These are phyloP conservation scores for Geranium incanum DNA, from an alignment of 441 rosid species.

Conservation along the genomic window DNA sequence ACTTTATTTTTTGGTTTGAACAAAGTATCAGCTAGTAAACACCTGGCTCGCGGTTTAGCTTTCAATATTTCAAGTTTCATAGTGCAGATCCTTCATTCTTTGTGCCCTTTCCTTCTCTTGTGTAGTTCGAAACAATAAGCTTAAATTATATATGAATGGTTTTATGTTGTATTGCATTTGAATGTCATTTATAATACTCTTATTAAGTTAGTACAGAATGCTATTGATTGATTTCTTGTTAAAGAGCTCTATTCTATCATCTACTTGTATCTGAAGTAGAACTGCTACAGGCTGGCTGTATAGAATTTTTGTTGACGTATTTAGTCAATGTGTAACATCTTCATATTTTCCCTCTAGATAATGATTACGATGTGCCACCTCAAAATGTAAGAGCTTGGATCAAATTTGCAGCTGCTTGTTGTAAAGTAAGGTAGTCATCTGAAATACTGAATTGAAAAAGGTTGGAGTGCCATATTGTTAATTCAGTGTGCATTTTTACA, in stretches of 20 bases:
- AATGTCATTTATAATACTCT: too few relatives aligned
- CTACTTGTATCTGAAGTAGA: not conserved
- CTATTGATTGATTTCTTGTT: too few relatives aligned
- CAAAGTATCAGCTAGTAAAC: not conserved
- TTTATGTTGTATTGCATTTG: too few relatives aligned
- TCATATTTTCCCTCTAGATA: constrained; percentile 40
- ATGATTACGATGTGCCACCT: constrained; percentile 45
- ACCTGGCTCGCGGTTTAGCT: not conserved
- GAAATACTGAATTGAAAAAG: not conserved
- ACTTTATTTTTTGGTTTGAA: not conserved
- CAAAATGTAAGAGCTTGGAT: constrained; percentile 64
- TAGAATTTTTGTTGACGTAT: not conserved
- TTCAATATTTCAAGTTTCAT: not conserved
- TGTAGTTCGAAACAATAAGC: not conserved
- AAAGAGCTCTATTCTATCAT: not conserved
- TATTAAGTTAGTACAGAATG: too few relatives aligned
- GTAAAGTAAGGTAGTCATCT: constrained; percentile 47
- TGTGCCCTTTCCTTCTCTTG: not conserved
- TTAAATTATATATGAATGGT: not conserved
- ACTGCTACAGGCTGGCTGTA: not conserved
- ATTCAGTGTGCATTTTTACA: not conserved
- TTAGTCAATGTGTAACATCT: constrained; percentile 1
- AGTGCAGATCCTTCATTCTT: not conserved
- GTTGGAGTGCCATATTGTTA: not conserved
- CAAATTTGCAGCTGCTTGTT: constrained; percentile 48